Percentiles rank a stretch among this genome's conserved stretches.
phyloP scores from a whole-genome alignment of 306 rosid genomes.

The Vigna unguiculata region DNA sequence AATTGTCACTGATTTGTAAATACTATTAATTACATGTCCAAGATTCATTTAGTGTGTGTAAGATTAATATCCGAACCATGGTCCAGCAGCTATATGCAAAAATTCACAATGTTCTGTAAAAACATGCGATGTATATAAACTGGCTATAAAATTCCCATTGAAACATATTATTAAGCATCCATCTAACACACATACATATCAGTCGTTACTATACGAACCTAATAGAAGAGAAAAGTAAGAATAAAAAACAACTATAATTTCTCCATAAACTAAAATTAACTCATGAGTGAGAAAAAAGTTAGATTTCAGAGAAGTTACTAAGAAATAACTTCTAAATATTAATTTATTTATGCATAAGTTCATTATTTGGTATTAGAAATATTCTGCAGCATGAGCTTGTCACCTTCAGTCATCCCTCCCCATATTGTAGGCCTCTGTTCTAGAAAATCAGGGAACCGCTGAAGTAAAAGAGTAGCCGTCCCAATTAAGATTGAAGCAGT shows the following conservation, averaged over 20 bases:
- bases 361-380: slow-evolving; percentile 29
- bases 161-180: not conserved
- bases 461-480: slow-evolving; percentile 66
- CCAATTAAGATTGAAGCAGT: slow-evolving; percentile 84
- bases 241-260: too few relatives aligned
- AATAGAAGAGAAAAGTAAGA: too few relatives aligned
- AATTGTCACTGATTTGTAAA: too few relatives aligned
- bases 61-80: too few relatives aligned
- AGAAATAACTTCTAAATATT: too few relatives aligned
- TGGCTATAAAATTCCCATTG: not conserved
- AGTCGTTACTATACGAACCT: too few relatives aligned
- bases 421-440: slow-evolving; percentile 75
- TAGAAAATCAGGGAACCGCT: slow-evolving; percentile 72
- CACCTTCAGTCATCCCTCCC: slow-evolving; percentile 58
- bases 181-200: too few relatives aligned
- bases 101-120: not conserved
- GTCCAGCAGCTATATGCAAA: too few relatives aligned
- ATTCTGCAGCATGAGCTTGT: slow-evolving; percentile 27
- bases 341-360: not conserved
- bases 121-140: not conserved
- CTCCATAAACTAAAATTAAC: too few relatives aligned
- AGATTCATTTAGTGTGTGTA: not conserved
- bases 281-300: too few relatives aligned
- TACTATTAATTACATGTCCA: too few relatives aligned
- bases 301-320: too few relatives aligned